phyloP scores from a whole-genome alignment of 179 eudicot species.

The Silene coronaria region DNA sequence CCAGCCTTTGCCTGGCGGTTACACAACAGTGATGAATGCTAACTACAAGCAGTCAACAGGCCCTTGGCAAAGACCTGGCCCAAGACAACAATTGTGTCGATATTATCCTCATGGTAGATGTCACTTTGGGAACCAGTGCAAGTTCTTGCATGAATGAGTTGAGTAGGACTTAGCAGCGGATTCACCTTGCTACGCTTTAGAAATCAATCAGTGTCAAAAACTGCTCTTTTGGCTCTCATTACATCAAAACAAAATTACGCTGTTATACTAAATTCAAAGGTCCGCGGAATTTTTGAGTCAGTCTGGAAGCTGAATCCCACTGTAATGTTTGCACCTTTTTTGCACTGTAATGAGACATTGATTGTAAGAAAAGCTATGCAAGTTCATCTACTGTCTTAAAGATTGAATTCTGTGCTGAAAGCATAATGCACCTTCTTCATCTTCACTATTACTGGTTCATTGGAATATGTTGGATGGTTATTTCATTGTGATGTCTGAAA shows the following conservation, averaged over 20 bases:
- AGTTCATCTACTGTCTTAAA: neutral
- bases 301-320: neutral
- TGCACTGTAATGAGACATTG: too few relatives aligned
- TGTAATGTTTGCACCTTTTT: too few relatives aligned
- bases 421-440: neutral
- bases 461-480: too few relatives aligned
- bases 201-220: too few relatives aligned
- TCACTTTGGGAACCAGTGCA: slow-evolving; percentile 51
- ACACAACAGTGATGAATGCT: slow-evolving; percentile 2
- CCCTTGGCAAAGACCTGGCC: slow-evolving; percentile 15
- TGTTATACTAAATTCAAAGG: neutral
- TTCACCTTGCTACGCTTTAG: neutral
- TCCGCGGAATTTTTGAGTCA: neutral
- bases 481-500: too few relatives aligned
- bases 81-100: slow-evolving; percentile 34
- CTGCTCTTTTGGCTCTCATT: too few relatives aligned
- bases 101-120: slow-evolving; percentile 57
- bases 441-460: neutral
- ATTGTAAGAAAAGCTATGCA: neutral
- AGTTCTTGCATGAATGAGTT: slow-evolving; percentile 49
- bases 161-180: slow-evolving; percentile 7
- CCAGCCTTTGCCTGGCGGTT: slow-evolving; percentile 16
- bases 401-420: neutral
- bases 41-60: slow-evolving; percentile 9
- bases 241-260: neutral